Conservation (phyloP, 2,329 filamentous ascomycete genomes). For the Penicillium sclerotigenum region DNA sequence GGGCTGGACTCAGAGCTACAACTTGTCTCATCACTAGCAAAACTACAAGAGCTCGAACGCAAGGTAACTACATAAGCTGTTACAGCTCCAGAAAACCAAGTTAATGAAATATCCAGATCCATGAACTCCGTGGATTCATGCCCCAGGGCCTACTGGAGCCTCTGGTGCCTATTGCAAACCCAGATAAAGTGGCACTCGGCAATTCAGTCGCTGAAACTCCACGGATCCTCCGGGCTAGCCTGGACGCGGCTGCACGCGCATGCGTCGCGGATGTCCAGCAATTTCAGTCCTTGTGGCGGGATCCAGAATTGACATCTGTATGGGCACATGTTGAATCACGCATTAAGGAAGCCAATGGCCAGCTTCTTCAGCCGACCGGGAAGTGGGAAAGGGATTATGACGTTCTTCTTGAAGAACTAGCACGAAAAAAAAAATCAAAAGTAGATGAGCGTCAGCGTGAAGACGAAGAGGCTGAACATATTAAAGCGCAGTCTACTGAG, state of each 20-base stretch:
- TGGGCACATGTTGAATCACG: conserved; percentile 39
- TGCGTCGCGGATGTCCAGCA: conserved; percentile 37
- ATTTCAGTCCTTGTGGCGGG: conserved; percentile 42
- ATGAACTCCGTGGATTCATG: conserved; percentile 42
- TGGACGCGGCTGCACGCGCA: conserved; percentile 35
- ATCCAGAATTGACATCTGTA: conserved; percentile 39
- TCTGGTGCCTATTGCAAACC: conserved; percentile 38
- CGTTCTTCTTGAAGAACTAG: conserved; percentile 31
- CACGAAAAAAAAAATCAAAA: conserved; percentile 27
- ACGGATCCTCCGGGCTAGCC: conserved; percentile 32
- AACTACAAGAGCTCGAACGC: conserved; percentile 40
- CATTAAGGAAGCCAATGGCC: conserved; percentile 38
- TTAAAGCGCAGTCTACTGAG: conserved; percentile 26
- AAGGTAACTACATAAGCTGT: conserved; percentile 20
- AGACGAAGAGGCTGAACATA: conserved; percentile 32
- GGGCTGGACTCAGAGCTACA: conserved; percentile 35
- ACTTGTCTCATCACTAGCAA: conserved; percentile 40
- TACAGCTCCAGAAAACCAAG: not conserved
- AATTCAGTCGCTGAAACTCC: conserved; percentile 34
- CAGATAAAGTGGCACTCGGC: conserved; percentile 19
- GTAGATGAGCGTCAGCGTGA: conserved; percentile 25
- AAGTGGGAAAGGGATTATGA: conserved; percentile 45
- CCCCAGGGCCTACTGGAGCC: conserved; percentile 43
- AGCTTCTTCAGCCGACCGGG: conserved; percentile 35
- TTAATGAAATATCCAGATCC: conserved; percentile 34